Evolutionary conservation across 805 yeast genomes (phyloP).

Genomic region (Spathaspora hagerdaliae): DNA sequence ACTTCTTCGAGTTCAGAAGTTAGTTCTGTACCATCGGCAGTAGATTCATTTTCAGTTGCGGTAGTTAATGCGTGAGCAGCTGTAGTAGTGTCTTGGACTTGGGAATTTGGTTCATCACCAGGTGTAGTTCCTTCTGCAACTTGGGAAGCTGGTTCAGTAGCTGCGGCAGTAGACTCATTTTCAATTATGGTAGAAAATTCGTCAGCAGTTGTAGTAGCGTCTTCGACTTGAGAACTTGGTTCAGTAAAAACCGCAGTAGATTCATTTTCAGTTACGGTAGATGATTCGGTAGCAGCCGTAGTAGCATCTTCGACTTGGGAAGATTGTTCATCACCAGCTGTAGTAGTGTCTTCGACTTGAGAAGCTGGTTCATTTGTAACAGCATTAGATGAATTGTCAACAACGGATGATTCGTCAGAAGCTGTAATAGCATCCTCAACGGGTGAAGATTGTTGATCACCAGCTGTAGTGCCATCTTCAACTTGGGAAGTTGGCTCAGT

Average conservation of each 20-base stretch:
- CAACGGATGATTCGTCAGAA: slow-evolving; percentile 6
- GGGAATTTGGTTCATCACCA: slow-evolving; percentile 14
- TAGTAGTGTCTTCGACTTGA: background rate
- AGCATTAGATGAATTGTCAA: background rate
- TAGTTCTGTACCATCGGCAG: too few species aligned
- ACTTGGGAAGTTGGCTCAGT: too few species aligned
- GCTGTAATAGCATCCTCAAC: slow-evolving; percentile 16
- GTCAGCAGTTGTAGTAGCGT: slow-evolving; percentile 14
- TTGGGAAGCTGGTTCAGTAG: slow-evolving; percentile 10
- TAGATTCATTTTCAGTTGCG: too few species aligned
- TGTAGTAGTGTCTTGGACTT: slow-evolving; percentile 7
- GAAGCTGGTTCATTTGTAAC: too few species aligned
- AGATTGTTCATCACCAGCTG: background rate
- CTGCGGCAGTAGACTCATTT: slow-evolving; percentile 15
- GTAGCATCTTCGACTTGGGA: too few species aligned
- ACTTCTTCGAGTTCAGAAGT: slow-evolving; percentile 16
- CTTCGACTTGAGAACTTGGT: slow-evolving; percentile 21
- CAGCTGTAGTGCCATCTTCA: too few species aligned
- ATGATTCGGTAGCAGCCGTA: too few species aligned
- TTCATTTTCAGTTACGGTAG: too few species aligned
- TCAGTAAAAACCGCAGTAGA: slow-evolving; percentile 8
- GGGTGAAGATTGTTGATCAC: too few species aligned
- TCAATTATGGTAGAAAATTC: slow-evolving; percentile 14
- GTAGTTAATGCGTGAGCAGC: too few species aligned
- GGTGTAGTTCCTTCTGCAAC: slow-evolving; percentile 18